A percentile compares a stretch with the other conserved stretches of the same genome.
phyloP scores from a whole-genome alignment of 106 monocot species.

The Hemerocallis citrina region DNA sequence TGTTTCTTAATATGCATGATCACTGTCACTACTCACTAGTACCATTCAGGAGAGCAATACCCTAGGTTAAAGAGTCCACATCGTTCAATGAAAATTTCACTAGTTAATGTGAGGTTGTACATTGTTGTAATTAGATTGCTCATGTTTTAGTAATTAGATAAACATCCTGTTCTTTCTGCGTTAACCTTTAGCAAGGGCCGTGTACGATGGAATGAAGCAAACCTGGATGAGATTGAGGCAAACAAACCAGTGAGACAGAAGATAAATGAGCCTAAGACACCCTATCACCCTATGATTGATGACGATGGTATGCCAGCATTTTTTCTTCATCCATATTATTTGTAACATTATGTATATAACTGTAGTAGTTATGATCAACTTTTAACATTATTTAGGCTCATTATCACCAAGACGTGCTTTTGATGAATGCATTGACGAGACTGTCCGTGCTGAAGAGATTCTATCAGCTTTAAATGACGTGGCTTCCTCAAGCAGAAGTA shows the following conservation, averaged over 20 bases:
- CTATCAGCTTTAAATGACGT: conserved; percentile 57
- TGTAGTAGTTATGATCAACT: background rate
- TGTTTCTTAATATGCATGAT: background rate
- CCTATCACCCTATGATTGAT: conserved; percentile 85
- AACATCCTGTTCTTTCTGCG: conserved; percentile 5
- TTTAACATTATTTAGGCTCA: conserved; percentile 28
- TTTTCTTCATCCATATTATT: background rate
- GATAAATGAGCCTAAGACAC: conserved; percentile 96
- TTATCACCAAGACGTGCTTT: conserved; percentile 62
- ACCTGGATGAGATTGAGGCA: conserved; percentile 87
- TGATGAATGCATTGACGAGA: conserved; percentile 61
- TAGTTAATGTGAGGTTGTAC: background rate
- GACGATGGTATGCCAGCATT: conserved; percentile 51
- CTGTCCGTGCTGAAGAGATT: conserved; percentile 57
- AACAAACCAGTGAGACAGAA: conserved; percentile 95
- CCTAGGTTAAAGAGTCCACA: background rate
- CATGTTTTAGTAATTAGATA: background rate
- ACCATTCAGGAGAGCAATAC: background rate
- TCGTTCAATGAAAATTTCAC: background rate
- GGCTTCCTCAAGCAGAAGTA: conserved; percentile 54
- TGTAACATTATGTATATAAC: background rate
- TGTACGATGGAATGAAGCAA: conserved; percentile 89
- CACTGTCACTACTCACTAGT: background rate
- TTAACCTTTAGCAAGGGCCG: conserved; percentile 25
- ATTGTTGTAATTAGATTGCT: background rate